Conservation (phyloP, 495 filamentous ascomycete genomes). For the Penicillium coffeae region DNA sequence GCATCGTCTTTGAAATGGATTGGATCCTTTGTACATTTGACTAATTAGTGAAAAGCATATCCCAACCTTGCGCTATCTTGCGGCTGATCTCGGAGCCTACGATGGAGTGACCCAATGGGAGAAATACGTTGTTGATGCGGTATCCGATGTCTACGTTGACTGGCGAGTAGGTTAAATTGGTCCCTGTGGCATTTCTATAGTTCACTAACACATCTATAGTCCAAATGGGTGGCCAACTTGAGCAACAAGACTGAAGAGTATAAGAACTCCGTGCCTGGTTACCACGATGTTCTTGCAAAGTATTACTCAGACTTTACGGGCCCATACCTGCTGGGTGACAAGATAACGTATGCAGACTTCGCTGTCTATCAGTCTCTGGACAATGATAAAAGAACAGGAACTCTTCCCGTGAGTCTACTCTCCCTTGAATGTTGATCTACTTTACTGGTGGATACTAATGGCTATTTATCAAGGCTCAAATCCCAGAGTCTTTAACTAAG, state of each 20-base stretch:
- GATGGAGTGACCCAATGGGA: conserved; percentile 37
- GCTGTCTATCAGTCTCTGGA: conserved; percentile 34
- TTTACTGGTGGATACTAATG: too few relatives aligned
- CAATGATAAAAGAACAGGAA: conserved; percentile 21
- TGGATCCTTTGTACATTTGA: too few relatives aligned
- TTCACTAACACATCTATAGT: conserved; percentile 8
- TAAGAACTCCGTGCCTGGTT: conserved; percentile 25
- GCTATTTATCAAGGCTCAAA: background rate
- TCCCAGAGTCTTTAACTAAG: background rate
- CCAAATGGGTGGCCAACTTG: conserved; percentile 24
- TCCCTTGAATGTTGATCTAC: background rate
- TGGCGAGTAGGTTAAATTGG: conserved; percentile 26
- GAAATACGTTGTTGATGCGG: conserved; percentile 40
- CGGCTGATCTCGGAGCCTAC: conserved; percentile 33
- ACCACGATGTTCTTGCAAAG: conserved; percentile 22
- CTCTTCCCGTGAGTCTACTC: conserved; percentile 8
- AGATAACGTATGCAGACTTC: conserved; percentile 33
- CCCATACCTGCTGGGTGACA: conserved; percentile 31
- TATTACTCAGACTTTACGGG: conserved; percentile 22
- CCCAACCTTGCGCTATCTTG: conserved; percentile 39
- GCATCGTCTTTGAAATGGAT: too few relatives aligned
- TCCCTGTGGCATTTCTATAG: background rate
- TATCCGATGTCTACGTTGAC: conserved; percentile 42
- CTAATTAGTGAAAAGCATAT: too few relatives aligned
- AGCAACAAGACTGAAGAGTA: conserved; percentile 11